Base-by-base conservation (phyloP, 352 stramenopile species). In the Phytophthora pini region DNA sequence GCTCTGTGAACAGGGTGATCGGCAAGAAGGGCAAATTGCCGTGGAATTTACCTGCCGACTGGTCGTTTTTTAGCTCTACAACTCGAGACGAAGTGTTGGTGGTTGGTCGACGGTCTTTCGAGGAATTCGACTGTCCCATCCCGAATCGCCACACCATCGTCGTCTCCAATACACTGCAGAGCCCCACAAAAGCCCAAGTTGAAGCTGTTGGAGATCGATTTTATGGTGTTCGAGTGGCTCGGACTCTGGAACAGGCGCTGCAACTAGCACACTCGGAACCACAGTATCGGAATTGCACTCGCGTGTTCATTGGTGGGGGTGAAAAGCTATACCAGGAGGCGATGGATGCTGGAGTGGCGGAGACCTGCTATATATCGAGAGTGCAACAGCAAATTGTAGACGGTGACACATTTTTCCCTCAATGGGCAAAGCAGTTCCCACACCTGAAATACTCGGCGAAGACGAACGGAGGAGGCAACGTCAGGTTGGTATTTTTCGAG, bases 1-100 rank as follows among this genome's bases (percentile, higher is more conserved):
- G 82, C 57, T 86, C 83, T 36, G 49, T 92, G 8, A 88, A 94
- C 65, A 74, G 80, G 45, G 80, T 81, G 38, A 94, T 92, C 52
- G 85, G 85, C 8, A 66, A 61, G 26, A 52, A 66, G 17, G 85
- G 83, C 4, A 68, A 51, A 17, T 61, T 92, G 40, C 85, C 85
- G 20, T 94, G 85, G 85, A 55, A 59, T 13, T 47, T 94, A 15
- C 80, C 85, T 11, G 70, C 68, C 2, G 85, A 94, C 56, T 94
- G 85, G 85, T 52, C 79, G 10, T 94, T 87, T 66, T 93, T 93
- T 67, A 74, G 66, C 44, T 83, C 79, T 7, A 60, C 67, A 4
- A 89, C 81, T 34, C 67, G 56, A 12, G 54, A 62, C 11, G 81
- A 92, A 46, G 81, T 89, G 69, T 70, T 90, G 46, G 64, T 93